Percentiles rank a stretch among this genome's conserved stretches.
Evolutionary conservation across 164 flowering plant genomes (phyloP).

Genomic region (Magnolia officinalis): DNA sequence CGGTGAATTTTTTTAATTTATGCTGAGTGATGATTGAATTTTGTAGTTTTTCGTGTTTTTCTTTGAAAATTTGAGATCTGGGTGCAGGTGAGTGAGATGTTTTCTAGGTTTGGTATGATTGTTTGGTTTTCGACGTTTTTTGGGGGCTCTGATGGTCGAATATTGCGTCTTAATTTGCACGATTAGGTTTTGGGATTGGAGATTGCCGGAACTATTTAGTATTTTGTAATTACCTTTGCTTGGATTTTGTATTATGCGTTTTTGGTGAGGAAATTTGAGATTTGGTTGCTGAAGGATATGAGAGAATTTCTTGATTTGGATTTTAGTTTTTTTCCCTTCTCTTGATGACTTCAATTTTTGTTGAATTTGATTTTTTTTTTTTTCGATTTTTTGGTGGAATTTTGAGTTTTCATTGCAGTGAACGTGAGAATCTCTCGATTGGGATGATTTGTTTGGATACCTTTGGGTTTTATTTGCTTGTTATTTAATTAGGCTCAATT

Average conservation of each 20-base stretch:
- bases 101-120: background rate
- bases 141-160: background rate
- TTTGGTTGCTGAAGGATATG: background rate
- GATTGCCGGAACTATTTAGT: background rate
- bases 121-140: background rate
- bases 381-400: no score
- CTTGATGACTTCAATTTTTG: no score
- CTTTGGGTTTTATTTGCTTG: no score
- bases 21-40: background rate
- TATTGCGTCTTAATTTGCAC: background rate
- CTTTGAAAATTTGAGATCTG: slow-evolving; percentile 14
- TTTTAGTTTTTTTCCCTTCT: no score
- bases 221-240: background rate
- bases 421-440: no score
- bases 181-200: background rate
- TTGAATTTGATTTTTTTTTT: no score
- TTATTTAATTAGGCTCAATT: no score
- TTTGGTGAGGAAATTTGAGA: background rate
- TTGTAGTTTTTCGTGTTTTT: background rate
- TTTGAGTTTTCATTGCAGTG: no score
- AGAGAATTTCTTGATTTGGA: no score
- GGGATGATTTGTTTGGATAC: no score
- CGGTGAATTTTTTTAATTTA: slow-evolving; percentile 8
- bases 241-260: background rate
- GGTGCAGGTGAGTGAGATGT: background rate